Percentiles rank a stretch among this genome's conserved stretches.
These are phyloP conservation scores for Thymus mandschuricus DNA, from an alignment of 257 asterid genomes.

Conservation along the genomic window DNA sequence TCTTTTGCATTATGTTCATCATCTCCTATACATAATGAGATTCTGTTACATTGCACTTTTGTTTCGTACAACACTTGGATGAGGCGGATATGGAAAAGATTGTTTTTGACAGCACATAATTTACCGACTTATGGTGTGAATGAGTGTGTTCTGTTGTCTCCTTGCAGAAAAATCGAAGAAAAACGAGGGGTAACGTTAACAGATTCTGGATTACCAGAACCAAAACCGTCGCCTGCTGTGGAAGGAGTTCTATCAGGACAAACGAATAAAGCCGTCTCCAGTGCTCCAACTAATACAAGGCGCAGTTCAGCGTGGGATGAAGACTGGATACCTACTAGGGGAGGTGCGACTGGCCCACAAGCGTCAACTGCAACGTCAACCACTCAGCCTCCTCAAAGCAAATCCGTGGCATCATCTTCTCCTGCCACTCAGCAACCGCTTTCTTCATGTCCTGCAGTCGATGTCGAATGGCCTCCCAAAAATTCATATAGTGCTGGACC, in stretches of 20 bases:
- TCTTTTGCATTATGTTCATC: conserved; percentile 8
- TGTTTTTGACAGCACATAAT: background rate
- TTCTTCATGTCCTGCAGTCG: conserved; percentile 87
- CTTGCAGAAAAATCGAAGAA: conserved; percentile 89
- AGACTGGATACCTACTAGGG: conserved; percentile 84
- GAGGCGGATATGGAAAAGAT: background rate
- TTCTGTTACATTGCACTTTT: background rate
- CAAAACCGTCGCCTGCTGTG: conserved; percentile 44
- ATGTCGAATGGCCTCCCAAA: conserved; percentile 95
- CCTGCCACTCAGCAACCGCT: conserved; percentile 56
- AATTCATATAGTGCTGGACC: conserved; percentile 47
- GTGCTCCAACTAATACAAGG: conserved; percentile 51
- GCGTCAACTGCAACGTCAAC: conserved; percentile 50
- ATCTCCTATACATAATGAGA: background rate
- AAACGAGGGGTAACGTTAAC: conserved; percentile 90
- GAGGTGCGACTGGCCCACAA: conserved; percentile 49
- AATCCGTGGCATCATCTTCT: conserved; percentile 43
- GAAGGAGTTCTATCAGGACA: conserved; percentile 57
- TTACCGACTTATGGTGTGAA: background rate
- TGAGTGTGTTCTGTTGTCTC: background rate
- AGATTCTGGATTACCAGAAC: conserved; percentile 63
- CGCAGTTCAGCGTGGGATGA: conserved; percentile 88
- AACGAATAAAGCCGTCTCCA: conserved; percentile 47
- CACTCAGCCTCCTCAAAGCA: conserved; percentile 50
- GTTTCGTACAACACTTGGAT: background rate